Base-by-base conservation (phyloP, 2,329 filamentous ascomycete genomes). In the Diaporthe capsici region DNA sequence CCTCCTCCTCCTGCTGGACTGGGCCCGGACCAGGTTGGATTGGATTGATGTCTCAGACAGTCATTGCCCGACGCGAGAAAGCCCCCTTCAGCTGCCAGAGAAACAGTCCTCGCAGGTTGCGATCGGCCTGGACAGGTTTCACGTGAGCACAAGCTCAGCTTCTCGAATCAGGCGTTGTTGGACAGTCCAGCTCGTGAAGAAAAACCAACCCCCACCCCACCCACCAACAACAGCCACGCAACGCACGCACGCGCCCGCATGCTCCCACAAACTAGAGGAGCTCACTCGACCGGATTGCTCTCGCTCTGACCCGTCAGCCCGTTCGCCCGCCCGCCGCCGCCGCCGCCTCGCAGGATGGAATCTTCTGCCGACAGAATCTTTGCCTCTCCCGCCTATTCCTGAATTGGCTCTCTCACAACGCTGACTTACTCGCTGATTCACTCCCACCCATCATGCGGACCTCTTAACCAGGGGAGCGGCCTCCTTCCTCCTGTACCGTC, bases 41-140 rank as follows among this genome's bases (percentile, higher is more conserved):
- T 70, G 65, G 49, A 73, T 47, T 44, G 28, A 34, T 75, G 74
- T 75, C 74, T 75, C 51, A 75, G 74, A 75, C 74, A 75, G 44
- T 53, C 57, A 37, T 42, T 55, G 65, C 61, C 71, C 70, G 74
- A 73, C 65, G 37, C 65, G 65, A 70, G 44, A 42, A 49, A 13
- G 12, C 9, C 60, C 34, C 47, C 34, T 68, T 68, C 65, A 53
- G 65, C 65, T 68, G 47, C 63, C 47, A 68, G 20, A 17, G 28
- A 57, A 34, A 28, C 28, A 10, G 55, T 34, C 55, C 28, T 57
- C 34, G 34, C 65, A 55, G 65, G 49, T 70, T 31, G 42, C 65
- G 49, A 70, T 55, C 47, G 65, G 47, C 65, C 34, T 39, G 49
- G n/a, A 55, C 47, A 55, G 49, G 65, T 70, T 70, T 70, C 65